Conservation (phyloP, 2,329 filamentous ascomycete genomes). For the Apiospora arundinis region DNA sequence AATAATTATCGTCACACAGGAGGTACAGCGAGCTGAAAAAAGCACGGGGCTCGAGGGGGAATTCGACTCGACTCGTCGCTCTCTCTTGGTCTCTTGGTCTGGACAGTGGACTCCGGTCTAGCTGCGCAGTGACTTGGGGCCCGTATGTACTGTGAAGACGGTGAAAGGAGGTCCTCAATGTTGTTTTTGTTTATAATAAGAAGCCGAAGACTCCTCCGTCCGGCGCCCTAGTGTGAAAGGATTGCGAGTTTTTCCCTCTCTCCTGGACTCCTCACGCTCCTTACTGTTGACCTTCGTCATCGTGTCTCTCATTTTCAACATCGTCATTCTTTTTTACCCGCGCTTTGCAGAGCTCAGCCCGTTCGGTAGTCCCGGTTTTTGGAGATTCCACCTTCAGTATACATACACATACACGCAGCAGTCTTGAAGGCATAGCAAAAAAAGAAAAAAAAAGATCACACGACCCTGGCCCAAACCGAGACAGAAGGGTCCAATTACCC, state of each 20-base stretch:
- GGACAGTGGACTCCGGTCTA: background rate
- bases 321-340: constrained; percentile 13
- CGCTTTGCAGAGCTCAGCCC: constrained; percentile 11
- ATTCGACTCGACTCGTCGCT: background rate
- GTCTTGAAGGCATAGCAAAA: constrained; percentile 1
- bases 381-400: background rate
- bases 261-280: background rate
- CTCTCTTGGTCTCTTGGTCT: background rate
- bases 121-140: background rate
- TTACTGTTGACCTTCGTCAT: background rate
- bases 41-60: background rate
- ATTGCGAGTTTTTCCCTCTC: background rate
- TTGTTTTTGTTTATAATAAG: constrained; percentile 14
- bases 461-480: constrained; percentile 4
- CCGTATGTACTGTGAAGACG: background rate
- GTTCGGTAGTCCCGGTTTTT: background rate
- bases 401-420: background rate
- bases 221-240: background rate
- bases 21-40: constrained; percentile 12
- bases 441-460: background rate
- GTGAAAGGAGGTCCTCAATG: constrained; percentile 17
- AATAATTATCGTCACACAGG: constrained; percentile 1
- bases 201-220: background rate
- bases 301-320: constrained; percentile 3
- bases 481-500: constrained; percentile 6